A percentile compares a stretch with the other conserved stretches of the same genome.
Evolutionary conservation across 345 rosid genomes (phyloP).

Genomic region (Luvunga scandens): DNA sequence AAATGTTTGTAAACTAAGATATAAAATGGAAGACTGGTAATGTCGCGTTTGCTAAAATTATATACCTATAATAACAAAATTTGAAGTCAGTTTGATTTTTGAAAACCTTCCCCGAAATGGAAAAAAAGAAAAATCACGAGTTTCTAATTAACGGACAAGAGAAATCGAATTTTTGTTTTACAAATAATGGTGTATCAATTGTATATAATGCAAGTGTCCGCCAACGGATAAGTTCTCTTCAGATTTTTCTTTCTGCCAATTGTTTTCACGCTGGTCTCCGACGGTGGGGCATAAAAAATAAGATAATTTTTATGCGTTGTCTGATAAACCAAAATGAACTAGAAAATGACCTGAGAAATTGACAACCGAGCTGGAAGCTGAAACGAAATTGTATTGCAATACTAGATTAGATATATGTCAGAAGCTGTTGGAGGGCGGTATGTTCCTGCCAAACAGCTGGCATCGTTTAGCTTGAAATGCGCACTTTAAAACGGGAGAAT

Average conservation of each 20-base stretch:
- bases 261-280: background rate
- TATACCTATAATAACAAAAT: background rate
- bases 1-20: background rate
- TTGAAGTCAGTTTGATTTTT: background rate
- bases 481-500: too few relatives aligned
- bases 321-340: conserved; percentile 9
- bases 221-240: background rate
- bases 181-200: too few relatives aligned
- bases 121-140: background rate
- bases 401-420: background rate
- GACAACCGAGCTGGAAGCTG: conserved; percentile 6
- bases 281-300: background rate
- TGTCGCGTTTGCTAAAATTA: too few relatives aligned
- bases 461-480: too few relatives aligned
- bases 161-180: too few relatives aligned
- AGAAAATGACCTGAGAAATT: background rate
- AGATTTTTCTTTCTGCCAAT: background rate
- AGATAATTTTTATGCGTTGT: background rate
- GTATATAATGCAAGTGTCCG: background rate
- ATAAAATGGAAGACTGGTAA: too few relatives aligned
- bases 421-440: background rate
- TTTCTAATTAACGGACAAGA: too few relatives aligned
- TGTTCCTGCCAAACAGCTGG: too few relatives aligned
- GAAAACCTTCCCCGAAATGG: background rate
- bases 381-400: background rate